Evolutionary conservation across 129 eudicot species (phyloP).

Genomic region (Lonicera japonica): DNA sequence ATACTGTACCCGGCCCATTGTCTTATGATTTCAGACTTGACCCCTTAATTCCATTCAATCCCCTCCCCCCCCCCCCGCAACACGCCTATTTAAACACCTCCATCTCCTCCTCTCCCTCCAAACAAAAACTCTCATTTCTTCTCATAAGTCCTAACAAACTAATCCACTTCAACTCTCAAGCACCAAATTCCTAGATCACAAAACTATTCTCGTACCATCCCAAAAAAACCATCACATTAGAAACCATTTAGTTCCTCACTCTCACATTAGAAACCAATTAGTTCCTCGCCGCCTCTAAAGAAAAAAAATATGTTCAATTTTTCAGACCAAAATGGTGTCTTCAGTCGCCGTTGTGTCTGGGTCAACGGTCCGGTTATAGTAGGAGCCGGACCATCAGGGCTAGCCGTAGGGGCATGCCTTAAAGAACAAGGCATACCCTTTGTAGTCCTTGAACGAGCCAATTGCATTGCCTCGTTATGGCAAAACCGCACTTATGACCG

Average conservation of each 20-base stretch:
- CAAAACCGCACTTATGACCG: constrained; percentile 82
- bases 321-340: constrained; percentile 21
- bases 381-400: constrained; percentile 89
- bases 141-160: constrained; percentile 10
- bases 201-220: constrained; percentile 13
- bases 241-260: too few species aligned
- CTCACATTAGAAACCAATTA: constrained; percentile 1
- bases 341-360: constrained; percentile 77
- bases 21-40: constrained; percentile 29
- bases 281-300: neutral
- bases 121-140: constrained; percentile 15
- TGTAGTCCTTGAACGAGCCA: constrained; percentile 63
- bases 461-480: constrained; percentile 92
- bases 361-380: constrained; percentile 88
- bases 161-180: constrained; percentile 19
- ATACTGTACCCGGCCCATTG: too few species aligned
- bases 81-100: constrained; percentile 37
- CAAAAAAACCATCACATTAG: too few species aligned
- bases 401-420: constrained; percentile 79
- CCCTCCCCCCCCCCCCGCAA: constrained; percentile 17
- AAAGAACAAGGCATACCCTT: constrained; percentile 67
- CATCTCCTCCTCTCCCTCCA: constrained; percentile 31
- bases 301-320: constrained; percentile 43
- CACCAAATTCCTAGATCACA: constrained; percentile 2
- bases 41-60: constrained; percentile 30